Base-by-base conservation (phyloP, 495 filamentous ascomycete species). In the Aspergillus olivimuriae region DNA sequence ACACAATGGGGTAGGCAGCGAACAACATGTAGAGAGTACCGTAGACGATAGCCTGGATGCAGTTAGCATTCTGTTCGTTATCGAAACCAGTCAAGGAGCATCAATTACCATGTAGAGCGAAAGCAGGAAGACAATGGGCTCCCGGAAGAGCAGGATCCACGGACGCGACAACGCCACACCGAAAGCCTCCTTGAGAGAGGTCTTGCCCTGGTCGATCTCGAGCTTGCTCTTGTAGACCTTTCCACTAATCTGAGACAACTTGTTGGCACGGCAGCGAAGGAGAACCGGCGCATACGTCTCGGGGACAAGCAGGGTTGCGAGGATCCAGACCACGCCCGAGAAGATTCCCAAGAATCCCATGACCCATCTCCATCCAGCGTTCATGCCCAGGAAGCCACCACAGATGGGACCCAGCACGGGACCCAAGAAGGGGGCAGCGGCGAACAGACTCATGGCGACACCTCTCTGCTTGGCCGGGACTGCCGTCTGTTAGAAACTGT, bases 21-120 rank as follows among this genome's bases (percentile, higher is more conserved):
- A 96, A 95, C 51, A 92, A 74, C 47, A 94, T 78, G 62, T 92
- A 94, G 10, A 91, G 61, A 19, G 86, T 81, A 9, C 85, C 82
- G 55, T 89, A 90, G 8, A 81, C 67, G 44, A 88, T 77, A 31
- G 84, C 79, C 24, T 28, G 24, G 11, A 11, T 5, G 24, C 6
- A 11, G 24, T 5, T 6, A 28, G 11, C 24, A 11, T 28, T 11
- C 5, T 5, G 6, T 5, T 28, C 24, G 5, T 28, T 28, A 28
- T 11, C 11, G 5, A 11, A 11, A 28, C 24, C 24, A 28, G 11
- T 6, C 5, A 11, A 6, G 24, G 24, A 28, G 24, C 6, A 28
- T 28, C 11, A 28, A 5, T 28, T 28, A 28, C 24, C 65, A 89
- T 78, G 59, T 90, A 91, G 4, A 87, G 48, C 11, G 78, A 82